These are phyloP conservation scores for Oryza brachyantha DNA, from an alignment of 176 grass and related monocot species.

Conservation along the genomic window DNA sequence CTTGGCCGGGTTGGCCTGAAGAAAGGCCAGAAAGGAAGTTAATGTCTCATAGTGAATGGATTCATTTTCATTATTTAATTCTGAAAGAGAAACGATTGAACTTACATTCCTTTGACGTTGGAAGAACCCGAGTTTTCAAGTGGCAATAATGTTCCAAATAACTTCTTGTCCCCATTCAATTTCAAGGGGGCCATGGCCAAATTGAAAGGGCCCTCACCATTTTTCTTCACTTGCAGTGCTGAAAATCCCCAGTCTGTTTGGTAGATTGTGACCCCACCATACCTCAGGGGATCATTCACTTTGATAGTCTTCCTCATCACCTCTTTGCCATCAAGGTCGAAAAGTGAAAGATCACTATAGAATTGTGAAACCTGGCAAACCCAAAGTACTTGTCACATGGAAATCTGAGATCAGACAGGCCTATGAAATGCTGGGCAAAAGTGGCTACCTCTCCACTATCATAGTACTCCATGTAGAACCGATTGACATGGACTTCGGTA, in stretches of 20 bases:
- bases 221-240: conserved; percentile 80
- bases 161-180: conserved; percentile 74
- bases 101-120: conserved; percentile 92
- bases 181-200: conserved; percentile 83
- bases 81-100: conserved; percentile 13
- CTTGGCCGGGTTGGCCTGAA: too few relatives aligned
- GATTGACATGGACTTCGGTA: conserved; percentile 91
- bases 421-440: neutral
- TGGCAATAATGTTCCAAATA: conserved; percentile 84
- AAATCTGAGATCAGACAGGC: neutral
- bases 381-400: neutral
- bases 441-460: conserved; percentile 85
- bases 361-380: conserved; percentile 82
- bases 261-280: conserved; percentile 81
- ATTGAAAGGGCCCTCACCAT: conserved; percentile 92
- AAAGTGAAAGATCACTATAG: conserved; percentile 87
- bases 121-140: conserved; percentile 59
- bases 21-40: conserved; percentile 15
- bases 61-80: neutral
- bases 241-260: conserved; percentile 97
- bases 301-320: conserved; percentile 88
- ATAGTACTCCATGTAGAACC: conserved; percentile 98
- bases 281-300: conserved; percentile 92
- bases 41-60: neutral
- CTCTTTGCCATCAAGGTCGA: conserved; percentile 82